phyloP scores from a whole-genome alignment of 2,329 filamentous ascomycete species.

The Pseudonectria buxi region DNA sequence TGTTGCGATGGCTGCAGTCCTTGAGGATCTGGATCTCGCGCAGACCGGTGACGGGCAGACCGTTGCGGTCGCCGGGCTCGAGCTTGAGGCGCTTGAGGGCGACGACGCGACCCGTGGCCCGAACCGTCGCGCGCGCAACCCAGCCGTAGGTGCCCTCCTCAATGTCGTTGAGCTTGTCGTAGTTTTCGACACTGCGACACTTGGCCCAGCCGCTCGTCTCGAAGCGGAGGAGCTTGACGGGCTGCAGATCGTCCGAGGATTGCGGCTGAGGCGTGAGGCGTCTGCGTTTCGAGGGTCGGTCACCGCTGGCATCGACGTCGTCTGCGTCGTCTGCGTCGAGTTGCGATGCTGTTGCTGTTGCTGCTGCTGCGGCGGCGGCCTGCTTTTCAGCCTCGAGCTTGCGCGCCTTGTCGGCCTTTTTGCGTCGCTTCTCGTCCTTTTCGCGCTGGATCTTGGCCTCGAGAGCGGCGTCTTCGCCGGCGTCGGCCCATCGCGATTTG shows the following conservation, averaged over 20 bases:
- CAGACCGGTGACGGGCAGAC: constrained; percentile 85
- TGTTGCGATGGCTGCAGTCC: constrained; percentile 72
- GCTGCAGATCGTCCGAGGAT: constrained; percentile 16
- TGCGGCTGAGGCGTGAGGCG: constrained; percentile 45
- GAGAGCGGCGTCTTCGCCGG: constrained; percentile 70
- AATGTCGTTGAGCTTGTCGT: constrained; percentile 90
- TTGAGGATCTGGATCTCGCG: constrained; percentile 89
- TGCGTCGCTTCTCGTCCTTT: constrained; percentile 82
- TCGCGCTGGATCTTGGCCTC: constrained; percentile 68
- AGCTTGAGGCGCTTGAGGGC: constrained; percentile 93
- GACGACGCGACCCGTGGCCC: constrained; percentile 69
- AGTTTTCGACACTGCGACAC: constrained; percentile 76
- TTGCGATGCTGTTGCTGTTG: constrained; percentile 23
- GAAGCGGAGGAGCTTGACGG: constrained; percentile 62
- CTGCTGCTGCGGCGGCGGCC: constrained; percentile 27
- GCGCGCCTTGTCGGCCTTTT: constrained; percentile 75
- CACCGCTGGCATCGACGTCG: constrained; percentile 25
- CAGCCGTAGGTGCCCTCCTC: constrained; percentile 96
- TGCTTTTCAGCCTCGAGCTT: constrained; percentile 46
- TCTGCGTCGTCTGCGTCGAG: constrained; percentile 3
- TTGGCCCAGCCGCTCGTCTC: constrained; percentile 59
- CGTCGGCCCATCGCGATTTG: constrained; percentile 82
- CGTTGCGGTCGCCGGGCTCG: constrained; percentile 63
- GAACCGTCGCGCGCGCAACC: constrained; percentile 78
- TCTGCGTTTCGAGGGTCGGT: constrained; percentile 55